Percentiles rank a stretch among this genome's conserved stretches.
Conservation (phyloP, 2,329 filamentous ascomycete genomes). For the Fusarium kyushuense region DNA sequence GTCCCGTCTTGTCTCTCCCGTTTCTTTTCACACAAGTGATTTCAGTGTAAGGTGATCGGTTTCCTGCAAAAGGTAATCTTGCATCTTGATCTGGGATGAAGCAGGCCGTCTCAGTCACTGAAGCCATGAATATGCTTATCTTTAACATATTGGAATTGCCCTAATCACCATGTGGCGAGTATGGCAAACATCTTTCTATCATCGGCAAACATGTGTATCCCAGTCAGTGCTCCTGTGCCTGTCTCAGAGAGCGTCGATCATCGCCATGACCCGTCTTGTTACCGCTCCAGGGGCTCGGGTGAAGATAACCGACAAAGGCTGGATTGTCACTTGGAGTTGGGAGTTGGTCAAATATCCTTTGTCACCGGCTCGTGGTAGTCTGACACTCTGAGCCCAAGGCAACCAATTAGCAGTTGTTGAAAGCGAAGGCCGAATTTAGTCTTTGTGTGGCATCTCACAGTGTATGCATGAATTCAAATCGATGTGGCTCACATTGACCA, state of each 20-base stretch:
- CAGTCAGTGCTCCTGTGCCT: slow-evolving; percentile 26
- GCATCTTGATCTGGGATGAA: slow-evolving; percentile 39
- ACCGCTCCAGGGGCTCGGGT: slow-evolving; percentile 24
- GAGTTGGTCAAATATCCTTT: slow-evolving; percentile 20
- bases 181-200: slow-evolving; percentile 15
- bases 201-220: neutral
- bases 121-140: slow-evolving; percentile 28
- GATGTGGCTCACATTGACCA: slow-evolving; percentile 20
- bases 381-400: neutral
- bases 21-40: neutral
- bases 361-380: slow-evolving; percentile 3
- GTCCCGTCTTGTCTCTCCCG: neutral
- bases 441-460: slow-evolving; percentile 21
- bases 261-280: slow-evolving; percentile 17
- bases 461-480: slow-evolving; percentile 24
- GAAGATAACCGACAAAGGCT: slow-evolving; percentile 18
- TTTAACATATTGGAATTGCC: slow-evolving; percentile 36
- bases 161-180: slow-evolving; percentile 42
- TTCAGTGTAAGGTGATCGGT: neutral
- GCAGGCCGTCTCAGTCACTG: slow-evolving; percentile 30
- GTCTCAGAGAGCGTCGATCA: slow-evolving; percentile 34
- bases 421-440: neutral
- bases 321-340: slow-evolving; percentile 13
- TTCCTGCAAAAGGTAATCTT: slow-evolving; percentile 5
- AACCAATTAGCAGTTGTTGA: neutral